Evolutionary conservation across 2,329 filamentous ascomycete genomes (phyloP).

Genomic region (Colletotrichum ledebouriae): DNA sequence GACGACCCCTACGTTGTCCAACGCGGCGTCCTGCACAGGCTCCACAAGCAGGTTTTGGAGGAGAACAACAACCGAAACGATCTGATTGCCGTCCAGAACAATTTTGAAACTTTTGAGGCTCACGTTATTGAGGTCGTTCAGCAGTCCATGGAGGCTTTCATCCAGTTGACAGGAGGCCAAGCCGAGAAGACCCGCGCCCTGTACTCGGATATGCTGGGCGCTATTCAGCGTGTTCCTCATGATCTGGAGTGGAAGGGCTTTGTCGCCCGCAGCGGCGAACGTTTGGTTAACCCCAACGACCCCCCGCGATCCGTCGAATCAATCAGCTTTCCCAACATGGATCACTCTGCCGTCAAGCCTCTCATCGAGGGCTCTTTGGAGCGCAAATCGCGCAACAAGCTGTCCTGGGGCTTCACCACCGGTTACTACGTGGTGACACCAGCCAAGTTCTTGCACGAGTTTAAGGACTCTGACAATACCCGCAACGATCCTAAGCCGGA

Average conservation of each 20-base stretch:
- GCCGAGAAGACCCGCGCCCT: slow-evolving; percentile 84
- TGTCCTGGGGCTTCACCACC: slow-evolving; percentile 80
- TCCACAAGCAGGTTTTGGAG: slow-evolving; percentile 91
- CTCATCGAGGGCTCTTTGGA: slow-evolving; percentile 91
- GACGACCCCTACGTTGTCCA: slow-evolving; percentile 92
- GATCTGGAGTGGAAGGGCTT: slow-evolving; percentile 97
- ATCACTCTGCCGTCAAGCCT: slow-evolving; percentile 82
- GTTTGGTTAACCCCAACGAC: slow-evolving; percentile 83
- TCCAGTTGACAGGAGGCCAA: slow-evolving; percentile 83
- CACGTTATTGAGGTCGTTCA: slow-evolving; percentile 89
- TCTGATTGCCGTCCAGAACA: slow-evolving; percentile 89
- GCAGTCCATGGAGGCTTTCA: slow-evolving; percentile 85
- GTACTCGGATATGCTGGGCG: slow-evolving; percentile 85
- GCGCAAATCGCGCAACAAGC: slow-evolving; percentile 90
- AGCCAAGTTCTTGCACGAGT: slow-evolving; percentile 92
- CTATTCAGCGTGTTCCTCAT: slow-evolving; percentile 80
- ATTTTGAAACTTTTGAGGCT: slow-evolving; percentile 88
- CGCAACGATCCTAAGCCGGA: slow-evolving; percentile 84
- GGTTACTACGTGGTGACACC: slow-evolving; percentile 93
- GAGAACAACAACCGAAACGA: slow-evolving; percentile 98
- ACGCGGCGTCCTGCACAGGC: slow-evolving; percentile 83
- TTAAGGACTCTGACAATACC: slow-evolving; percentile 87
- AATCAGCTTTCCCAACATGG: slow-evolving; percentile 89
- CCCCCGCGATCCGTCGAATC: slow-evolving; percentile 79
- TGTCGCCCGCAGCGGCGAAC: slow-evolving; percentile 74